phyloP scores from a whole-genome alignment of 495 filamentous ascomycete species.

The Antarctomyces pellizariae region DNA sequence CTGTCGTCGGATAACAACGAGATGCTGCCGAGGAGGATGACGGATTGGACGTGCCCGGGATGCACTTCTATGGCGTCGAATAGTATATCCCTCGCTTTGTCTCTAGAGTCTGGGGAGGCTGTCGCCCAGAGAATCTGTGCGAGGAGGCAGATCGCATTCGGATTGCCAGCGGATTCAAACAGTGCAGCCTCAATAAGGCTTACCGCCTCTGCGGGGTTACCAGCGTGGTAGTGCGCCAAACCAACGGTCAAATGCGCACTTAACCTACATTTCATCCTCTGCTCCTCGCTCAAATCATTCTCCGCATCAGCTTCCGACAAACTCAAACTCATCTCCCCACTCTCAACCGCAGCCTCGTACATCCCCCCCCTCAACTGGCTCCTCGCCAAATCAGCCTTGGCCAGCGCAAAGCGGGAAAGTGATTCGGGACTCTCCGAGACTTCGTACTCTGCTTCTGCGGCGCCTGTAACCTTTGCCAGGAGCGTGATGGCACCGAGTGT shows the following conservation, averaged over 20 bases:
- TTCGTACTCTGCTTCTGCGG: constrained; percentile 64
- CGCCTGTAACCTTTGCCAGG: constrained; percentile 38
- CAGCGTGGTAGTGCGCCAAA: constrained; percentile 47
- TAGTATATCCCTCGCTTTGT: constrained; percentile 54
- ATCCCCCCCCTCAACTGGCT: constrained; percentile 41
- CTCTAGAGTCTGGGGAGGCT: constrained; percentile 47
- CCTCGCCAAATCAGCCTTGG: constrained; percentile 72
- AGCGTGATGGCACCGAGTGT: constrained; percentile 35
- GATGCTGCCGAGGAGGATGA: constrained; percentile 60
- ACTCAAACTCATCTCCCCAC: constrained; percentile 46
- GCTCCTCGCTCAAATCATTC: constrained; percentile 24
- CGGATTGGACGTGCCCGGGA: constrained; percentile 51
- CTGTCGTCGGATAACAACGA: constrained; percentile 55
- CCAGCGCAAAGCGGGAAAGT: constrained; percentile 53
- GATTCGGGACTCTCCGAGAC: constrained; percentile 46
- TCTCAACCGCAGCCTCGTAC: constrained; percentile 42
- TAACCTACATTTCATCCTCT: constrained; percentile 40
- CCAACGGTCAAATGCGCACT: constrained; percentile 76
- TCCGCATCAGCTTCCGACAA: constrained; percentile 39
- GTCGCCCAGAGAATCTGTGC: constrained; percentile 85
- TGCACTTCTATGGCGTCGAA: constrained; percentile 50
- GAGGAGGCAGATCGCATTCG: constrained; percentile 71
- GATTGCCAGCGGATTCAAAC: constrained; percentile 48
- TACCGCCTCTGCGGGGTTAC: constrained; percentile 39
- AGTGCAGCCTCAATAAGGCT: constrained; percentile 63